Conservation (phyloP, 2,329 filamentous ascomycete species). For the Aspergillus puulaauensis region DNA sequence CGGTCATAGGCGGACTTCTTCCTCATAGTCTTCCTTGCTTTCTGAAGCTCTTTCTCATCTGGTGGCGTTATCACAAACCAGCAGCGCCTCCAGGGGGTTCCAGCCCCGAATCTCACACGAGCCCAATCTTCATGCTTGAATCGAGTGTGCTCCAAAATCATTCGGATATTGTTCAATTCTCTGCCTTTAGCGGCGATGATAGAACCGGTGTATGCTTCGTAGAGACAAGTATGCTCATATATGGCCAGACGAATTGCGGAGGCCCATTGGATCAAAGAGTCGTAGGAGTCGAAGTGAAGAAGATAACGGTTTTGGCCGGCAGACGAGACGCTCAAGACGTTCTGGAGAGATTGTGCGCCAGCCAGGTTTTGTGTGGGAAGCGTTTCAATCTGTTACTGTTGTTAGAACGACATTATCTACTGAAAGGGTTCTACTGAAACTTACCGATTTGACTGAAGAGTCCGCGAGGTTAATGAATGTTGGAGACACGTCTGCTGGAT, state of each 20-base stretch:
- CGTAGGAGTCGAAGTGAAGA: slow-evolving; percentile 91
- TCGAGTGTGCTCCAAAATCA: slow-evolving; percentile 79
- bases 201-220: slow-evolving; percentile 95
- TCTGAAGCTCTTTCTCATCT: slow-evolving; percentile 87
- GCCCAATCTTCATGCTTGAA: slow-evolving; percentile 89
- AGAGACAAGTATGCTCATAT: slow-evolving; percentile 88
- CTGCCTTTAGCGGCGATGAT: slow-evolving; percentile 94
- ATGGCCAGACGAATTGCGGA: slow-evolving; percentile 89
- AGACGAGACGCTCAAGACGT: slow-evolving; percentile 93
- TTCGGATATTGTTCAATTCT: slow-evolving; percentile 80
- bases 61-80: slow-evolving; percentile 95
- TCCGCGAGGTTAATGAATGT: slow-evolving; percentile 97
- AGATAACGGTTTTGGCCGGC: slow-evolving; percentile 94
- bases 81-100: slow-evolving; percentile 92
- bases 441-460: slow-evolving; percentile 96
- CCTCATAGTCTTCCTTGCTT: slow-evolving; percentile 75
- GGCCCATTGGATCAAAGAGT: slow-evolving; percentile 94
- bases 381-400: slow-evolving; percentile 69
- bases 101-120: slow-evolving; percentile 89
- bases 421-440: slow-evolving; percentile 11
- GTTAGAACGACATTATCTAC: neutral
- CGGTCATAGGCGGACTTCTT: slow-evolving; percentile 85
- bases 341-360: slow-evolving; percentile 77
- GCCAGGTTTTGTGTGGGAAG: slow-evolving; percentile 74
- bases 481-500: slow-evolving; percentile 79